Conservation (phyloP, 1,139 yeast species). For the Blastobotrys illinoisensis region DNA sequence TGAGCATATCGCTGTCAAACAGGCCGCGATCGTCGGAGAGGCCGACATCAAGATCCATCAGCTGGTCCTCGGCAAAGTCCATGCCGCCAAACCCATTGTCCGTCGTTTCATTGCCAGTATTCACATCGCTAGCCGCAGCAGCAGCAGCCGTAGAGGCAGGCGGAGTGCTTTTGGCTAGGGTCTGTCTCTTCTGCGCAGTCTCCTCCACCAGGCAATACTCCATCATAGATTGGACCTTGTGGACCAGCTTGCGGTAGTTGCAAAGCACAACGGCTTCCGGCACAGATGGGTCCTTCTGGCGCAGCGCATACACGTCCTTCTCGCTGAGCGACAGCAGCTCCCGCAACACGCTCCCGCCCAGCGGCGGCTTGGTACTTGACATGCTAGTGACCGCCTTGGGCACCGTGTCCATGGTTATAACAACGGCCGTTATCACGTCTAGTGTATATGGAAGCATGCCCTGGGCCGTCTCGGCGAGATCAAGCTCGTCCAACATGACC, state of each 20-base stretch:
- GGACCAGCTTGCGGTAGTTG: background rate
- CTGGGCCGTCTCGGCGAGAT: slow-evolving; percentile 21
- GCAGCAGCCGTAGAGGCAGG: no score
- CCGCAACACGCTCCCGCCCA: background rate
- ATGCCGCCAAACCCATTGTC: background rate
- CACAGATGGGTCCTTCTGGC: slow-evolving; percentile 1
- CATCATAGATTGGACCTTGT: background rate
- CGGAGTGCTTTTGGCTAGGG: background rate
- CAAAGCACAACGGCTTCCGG: background rate
- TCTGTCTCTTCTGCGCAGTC: background rate
- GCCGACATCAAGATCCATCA: slow-evolving; percentile 9
- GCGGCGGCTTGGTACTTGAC: background rate
- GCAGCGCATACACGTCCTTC: slow-evolving; percentile 7
- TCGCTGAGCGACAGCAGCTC: background rate
- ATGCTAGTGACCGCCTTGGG: background rate
- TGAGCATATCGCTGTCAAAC: slow-evolving; percentile 13
- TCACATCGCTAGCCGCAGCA: no score
- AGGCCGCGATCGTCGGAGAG: slow-evolving; percentile 10
- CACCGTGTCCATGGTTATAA: slow-evolving; percentile 14
- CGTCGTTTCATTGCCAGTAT: background rate
- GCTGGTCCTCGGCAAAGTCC: slow-evolving; percentile 3
- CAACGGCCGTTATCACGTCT: slow-evolving; percentile 21
- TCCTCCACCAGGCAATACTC: background rate
- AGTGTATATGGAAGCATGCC: slow-evolving; percentile 21
- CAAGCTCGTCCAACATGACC: slow-evolving; percentile 25